Evolutionary conservation across 176 grass and related monocot genomes (phyloP), one percentile per base, ranked within the genome.

Genomic region (Areca catechu): DNA sequence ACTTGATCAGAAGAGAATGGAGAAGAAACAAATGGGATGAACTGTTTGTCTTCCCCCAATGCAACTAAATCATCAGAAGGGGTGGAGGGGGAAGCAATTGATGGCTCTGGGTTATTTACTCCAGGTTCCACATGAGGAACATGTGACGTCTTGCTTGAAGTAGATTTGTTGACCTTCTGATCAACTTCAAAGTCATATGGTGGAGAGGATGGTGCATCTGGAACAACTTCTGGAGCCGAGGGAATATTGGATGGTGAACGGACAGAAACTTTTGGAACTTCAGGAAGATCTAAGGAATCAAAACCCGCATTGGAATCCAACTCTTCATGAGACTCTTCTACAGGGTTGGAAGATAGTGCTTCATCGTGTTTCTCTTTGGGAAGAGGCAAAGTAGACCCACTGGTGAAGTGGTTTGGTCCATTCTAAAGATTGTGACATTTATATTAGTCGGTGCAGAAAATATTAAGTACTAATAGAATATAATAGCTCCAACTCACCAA

Each of bases 201-300:
- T 2, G 73, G 74, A 55, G 77, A 72, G 53, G 34, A 57, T 67
- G 63, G 57, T 28, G 55, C 15, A 60, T 62, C 57, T 53, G 71
- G 69, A 54, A 61, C 69, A 48, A 71, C 72, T 76, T 77, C 65
- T 49, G 58, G 71, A 22, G 76, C 71, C 16, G 76, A 59, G 62
- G 72, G 81, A 34, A 58, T 24, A 57, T 78, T 77, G 67, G 76
- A 71, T 62, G 57, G 20, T 55, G 76, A 68, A 54, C 60, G 72
- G 67, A 98, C 74, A 20, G 66, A 66, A 75, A 83, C 62, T 79
- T 88, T 98, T 27, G 93, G 93, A 27, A 98, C 93, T 76, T 89
- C 87, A 70, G 93, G 87, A 25, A 98, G 81, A 78, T 89, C 78
- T 54, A 98, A 53, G 49, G 74, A 83, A 3, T 82, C 83, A 15